phyloP scores from a whole-genome alignment of 768 basidiomycete genomes.

The Trametes coccinea region DNA sequence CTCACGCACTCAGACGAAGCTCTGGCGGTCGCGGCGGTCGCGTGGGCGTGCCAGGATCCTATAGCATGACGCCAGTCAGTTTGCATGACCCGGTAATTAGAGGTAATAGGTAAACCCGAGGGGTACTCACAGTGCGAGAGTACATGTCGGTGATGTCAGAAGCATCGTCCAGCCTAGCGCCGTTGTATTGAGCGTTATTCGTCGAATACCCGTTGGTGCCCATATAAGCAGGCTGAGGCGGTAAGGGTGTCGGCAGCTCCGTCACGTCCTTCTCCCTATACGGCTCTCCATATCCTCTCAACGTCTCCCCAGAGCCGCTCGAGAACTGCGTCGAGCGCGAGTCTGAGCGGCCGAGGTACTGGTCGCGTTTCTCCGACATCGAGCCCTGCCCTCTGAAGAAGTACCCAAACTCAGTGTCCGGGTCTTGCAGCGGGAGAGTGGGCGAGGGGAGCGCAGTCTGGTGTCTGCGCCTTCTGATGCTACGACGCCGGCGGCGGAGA shows the following conservation, averaged over 20 bases:
- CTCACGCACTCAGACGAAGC: conserved; percentile 12
- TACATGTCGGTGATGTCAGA: conserved; percentile 16
- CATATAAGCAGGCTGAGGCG: conserved; percentile 1
- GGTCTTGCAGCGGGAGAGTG: conserved; percentile 20
- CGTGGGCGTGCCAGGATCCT: conserved; percentile 5
- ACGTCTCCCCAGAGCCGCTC: neutral
- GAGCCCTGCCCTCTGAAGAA: conserved; percentile 8
- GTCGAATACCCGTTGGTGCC: conserved; percentile 10
- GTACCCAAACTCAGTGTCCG: conserved; percentile 18
- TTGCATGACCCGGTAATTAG: neutral
- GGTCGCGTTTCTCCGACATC: conserved; percentile 2
- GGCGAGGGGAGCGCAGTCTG: conserved; percentile 8
- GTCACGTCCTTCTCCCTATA: conserved; percentile 9
- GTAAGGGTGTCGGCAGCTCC: conserved; percentile 6
- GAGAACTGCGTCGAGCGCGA: conserved; percentile 3
- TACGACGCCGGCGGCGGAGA: conserved; percentile 13
- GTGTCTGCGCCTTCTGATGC: neutral
- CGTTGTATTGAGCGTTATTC: neutral
- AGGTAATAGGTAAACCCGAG: neutral
- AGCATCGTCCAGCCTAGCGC: neutral
- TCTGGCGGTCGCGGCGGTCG: conserved; percentile 11
- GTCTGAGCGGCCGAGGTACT: conserved; percentile 2
- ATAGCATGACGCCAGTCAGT: conserved; percentile 1
- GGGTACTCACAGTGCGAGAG: neutral
- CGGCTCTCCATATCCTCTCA: conserved; percentile 5